Evolutionary conservation across 129 eudicot species (phyloP), one percentile per base, ranked within the genome.

Genomic region (Arctium lappa): DNA sequence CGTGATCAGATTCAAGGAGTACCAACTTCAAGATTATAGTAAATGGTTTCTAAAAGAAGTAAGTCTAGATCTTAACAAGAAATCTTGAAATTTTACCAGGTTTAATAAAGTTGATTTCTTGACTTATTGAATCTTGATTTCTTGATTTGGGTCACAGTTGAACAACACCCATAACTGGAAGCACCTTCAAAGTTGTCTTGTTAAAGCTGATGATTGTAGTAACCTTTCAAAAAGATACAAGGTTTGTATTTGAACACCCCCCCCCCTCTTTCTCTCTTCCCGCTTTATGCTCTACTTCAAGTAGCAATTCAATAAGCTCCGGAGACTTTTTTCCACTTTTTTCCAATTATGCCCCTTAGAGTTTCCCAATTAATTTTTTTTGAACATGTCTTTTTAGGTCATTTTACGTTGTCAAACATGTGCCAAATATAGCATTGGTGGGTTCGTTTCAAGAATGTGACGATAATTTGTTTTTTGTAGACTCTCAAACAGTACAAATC

Each of bases 11-110:
- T 95, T 89, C 85, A 95, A 95, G 81, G 99, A 95, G 88, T 95
- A 95, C 90, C 97, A 89, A 79, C 97, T 95, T 85, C 91, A 89
- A 80, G 99, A 93, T 90, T 95, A 91, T 81, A 92, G 93, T 80
- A 86, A 94, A 69, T 95, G 99, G 99, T 95, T 95, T 83, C 79
- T 87, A 38, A 95, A 89, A 76, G 91, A 95, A 77, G 99, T 95
- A 81, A 78, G 66, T 50, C 69, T 30, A 18, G 53, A 69, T 31
- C 46, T 8, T 65, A 63, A 7, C 69, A 9, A 30, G 36, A 39
- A 30, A 37, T 37, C 37, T 71, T 78, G 79, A 72, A 56, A 71
- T 5, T 40, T 72, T 37, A 56, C 69, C 30, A 22, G 27, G 27
- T 56, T 74, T 31, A 65, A 32, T 32, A 42, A 33, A 75, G 70